Evolutionary conservation across 345 rosid genomes (phyloP).

Genomic region (Cardamine resedifolia): DNA sequence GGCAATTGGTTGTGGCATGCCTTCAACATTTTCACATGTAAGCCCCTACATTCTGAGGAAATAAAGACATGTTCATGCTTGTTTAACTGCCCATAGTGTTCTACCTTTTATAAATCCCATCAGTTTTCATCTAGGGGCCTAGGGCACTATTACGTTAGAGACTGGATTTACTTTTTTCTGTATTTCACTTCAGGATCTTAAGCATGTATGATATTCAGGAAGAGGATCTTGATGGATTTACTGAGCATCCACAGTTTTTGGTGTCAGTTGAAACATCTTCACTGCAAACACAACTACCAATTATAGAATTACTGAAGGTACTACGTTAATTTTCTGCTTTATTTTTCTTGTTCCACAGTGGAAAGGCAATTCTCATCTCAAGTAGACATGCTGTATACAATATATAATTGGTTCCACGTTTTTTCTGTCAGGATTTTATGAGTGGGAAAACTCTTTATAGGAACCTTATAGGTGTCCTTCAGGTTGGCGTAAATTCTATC

Average conservation of each 20-base stretch:
- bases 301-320: slow-evolving; percentile 84
- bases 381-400: slow-evolving; percentile 13
- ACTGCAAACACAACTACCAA: slow-evolving; percentile 78
- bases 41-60: slow-evolving; percentile 29
- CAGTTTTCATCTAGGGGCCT: not conserved
- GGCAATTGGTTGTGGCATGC: slow-evolving; percentile 91
- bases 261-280: slow-evolving; percentile 49
- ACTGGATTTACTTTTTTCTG: not conserved
- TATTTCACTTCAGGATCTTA: slow-evolving; percentile 60
- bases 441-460: slow-evolving; percentile 89
- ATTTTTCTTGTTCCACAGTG: not conserved
- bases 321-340: slow-evolving; percentile 4
- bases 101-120: not conserved
- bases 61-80: slow-evolving; percentile 7
- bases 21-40: slow-evolving; percentile 96
- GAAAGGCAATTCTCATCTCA: slow-evolving; percentile 20
- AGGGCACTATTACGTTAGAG: not conserved
- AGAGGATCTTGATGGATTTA: slow-evolving; percentile 67
- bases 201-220: slow-evolving; percentile 79
- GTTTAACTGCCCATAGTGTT: not conserved
- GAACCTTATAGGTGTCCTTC: slow-evolving; percentile 81
- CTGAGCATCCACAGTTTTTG: slow-evolving; percentile 55
- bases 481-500: slow-evolving; percentile 74
- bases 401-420: slow-evolving; percentile 11
- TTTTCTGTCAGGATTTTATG: slow-evolving; percentile 82